Evolutionary conservation across 805 yeast species (phyloP).

Genomic region (Cyberlindnera euphorbiiphila): DNA sequence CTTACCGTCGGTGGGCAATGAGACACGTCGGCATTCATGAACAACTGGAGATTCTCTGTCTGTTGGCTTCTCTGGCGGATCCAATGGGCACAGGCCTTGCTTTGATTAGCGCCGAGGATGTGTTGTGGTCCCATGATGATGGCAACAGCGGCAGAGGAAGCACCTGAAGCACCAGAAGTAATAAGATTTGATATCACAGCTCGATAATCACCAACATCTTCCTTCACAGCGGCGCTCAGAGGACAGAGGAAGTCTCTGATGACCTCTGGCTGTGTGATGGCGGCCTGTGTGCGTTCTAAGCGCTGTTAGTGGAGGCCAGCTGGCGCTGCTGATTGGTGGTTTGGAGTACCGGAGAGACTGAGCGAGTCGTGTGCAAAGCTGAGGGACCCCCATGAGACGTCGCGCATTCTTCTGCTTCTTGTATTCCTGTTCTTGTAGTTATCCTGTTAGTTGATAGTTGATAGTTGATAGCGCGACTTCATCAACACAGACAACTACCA

Average conservation of each 20-base stretch:
- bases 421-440: not conserved
- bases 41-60: not conserved
- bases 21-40: conserved; percentile 12
- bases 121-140: conserved; percentile 11
- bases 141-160: too few species aligned
- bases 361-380: conserved; percentile 8
- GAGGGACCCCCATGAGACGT: conserved; percentile 9
- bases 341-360: conserved; percentile 12
- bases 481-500: not conserved
- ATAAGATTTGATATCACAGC: not conserved
- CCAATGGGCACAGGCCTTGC: conserved; percentile 13
- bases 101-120: conserved; percentile 4
- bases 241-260: conserved; percentile 17
- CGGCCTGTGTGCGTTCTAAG: conserved; percentile 18
- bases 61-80: conserved; percentile 3
- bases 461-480: too few species aligned
- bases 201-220: conserved; percentile 1
- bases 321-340: conserved; percentile 1
- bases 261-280: conserved; percentile 19
- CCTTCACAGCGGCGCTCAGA: conserved; percentile 1
- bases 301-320: not conserved
- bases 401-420: conserved; percentile 2
- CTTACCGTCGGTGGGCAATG: too few species aligned
- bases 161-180: too few species aligned
- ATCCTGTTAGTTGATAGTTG: too few species aligned